Evolutionary conservation across 208 protist species (phyloP), one percentile per base, ranked within the genome.

Genomic region (Wallacemonas sp.): DNA sequence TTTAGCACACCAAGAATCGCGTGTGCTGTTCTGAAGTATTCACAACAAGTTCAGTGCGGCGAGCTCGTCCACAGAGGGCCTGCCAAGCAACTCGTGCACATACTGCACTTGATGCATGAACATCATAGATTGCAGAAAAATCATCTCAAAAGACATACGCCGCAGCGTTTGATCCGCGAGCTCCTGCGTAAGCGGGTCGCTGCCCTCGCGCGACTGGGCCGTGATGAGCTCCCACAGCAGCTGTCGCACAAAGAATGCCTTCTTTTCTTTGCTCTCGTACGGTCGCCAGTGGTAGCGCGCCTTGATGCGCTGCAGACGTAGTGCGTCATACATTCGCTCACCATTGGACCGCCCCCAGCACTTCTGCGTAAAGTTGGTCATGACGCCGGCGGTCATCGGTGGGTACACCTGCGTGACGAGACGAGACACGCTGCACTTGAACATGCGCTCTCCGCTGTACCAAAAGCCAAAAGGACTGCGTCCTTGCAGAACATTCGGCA

Each of bases 331-430:
- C 62, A 93, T 85, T 28, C 90, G 72, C 64, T 96, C 90, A 8
- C 86, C 85, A 45, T 96, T 96, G 24, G 70, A 75, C 9, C 90
- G 74, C 0, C 90, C 87, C 87, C 90, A 96, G 64, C 90, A 96
- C 74, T 96, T 96, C 68, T 96, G 90, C 21, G 90, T 96, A 45
- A 96, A 93, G 80, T 90, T 93, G n/a, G 90, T 93, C 82, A 93
- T 90, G 55, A 96, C 82, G 9, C 90, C 90, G 11, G 86, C 85
- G 31, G 84, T 82, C 26, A 80, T 66, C 15, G 90, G 81, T 0
- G 90, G 90, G 42, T 88, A 92, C 19, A 92, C 38, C 55, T 93
- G 86, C 2, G 80, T 66, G 22, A 90, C 77, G 24, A 92, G 64
- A 2, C 83, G 76, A 0, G 76, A 83, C 51, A 95, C 84, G 58